A percentile compares a stretch with the other conserved stretches of the same genome.
Conservation (phyloP, 2,329 filamentous ascomycete genomes). For the Chaetomiaceae sp. region DNA sequence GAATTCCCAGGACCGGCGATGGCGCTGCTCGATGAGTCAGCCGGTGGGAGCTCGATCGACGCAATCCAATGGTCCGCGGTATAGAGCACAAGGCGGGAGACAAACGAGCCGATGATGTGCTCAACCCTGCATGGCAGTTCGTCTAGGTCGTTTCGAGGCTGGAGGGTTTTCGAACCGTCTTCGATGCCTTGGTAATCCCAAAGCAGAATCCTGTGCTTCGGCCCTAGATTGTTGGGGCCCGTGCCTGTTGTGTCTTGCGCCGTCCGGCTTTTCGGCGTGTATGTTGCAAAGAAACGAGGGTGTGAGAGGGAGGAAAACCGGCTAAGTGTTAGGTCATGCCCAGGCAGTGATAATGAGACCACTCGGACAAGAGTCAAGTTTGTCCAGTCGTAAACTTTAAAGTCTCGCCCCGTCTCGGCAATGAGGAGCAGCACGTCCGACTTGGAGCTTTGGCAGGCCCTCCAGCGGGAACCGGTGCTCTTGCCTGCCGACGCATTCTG, state of each 20-base stretch:
- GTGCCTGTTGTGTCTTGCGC: not conserved
- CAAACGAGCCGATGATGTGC: constrained; percentile 1
- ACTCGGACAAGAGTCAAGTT: not conserved
- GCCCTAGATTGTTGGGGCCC: not conserved
- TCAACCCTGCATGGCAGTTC: not conserved
- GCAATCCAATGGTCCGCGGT: constrained; percentile 51
- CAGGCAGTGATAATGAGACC: not conserved
- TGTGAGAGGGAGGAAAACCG: not conserved
- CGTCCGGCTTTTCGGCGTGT: not conserved
- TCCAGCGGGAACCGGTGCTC: not conserved
- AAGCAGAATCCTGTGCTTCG: not conserved
- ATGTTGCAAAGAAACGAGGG: not conserved
- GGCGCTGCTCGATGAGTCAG: not conserved
- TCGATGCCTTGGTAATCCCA: not conserved
- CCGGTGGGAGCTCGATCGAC: constrained; percentile 8
- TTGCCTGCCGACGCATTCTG: not conserved
- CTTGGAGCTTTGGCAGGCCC: not conserved
- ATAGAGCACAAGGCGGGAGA: constrained; percentile 48
- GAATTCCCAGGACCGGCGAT: not conserved
- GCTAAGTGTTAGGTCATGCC: not conserved
- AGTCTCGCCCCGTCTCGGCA: not conserved
- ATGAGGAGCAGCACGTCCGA: not conserved
- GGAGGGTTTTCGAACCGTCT: not conserved
- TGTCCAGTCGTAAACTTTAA: not conserved
- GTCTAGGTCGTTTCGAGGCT: not conserved